Base-by-base conservation (phyloP, 2,329 filamentous ascomycete species). In the Apiospora marii region DNA sequence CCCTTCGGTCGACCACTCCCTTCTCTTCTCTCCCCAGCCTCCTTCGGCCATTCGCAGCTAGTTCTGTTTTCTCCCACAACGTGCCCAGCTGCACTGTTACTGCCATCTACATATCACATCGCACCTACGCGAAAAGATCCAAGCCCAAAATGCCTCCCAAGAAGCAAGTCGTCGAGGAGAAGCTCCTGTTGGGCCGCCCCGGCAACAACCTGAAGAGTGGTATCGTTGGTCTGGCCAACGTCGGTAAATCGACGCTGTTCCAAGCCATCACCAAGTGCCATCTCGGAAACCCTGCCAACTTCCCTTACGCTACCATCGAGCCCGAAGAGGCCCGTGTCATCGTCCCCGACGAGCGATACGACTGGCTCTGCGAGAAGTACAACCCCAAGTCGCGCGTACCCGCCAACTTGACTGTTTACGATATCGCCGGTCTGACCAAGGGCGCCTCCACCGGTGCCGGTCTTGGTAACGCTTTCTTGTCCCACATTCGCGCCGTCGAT, bases 191-290 rank as follows among this genome's bases (percentile, higher is more conserved):
- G 85, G 96, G 96, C 85, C 90, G 96, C 83, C 96, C 96, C 77
- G 96, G 96, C 82, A 99, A 99, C 90, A 98, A 91, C 87, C 85
- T 99, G 85, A 99, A 98, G 91, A 98, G 94, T 88, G 97, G 96
- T 87, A 99, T 99, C 91, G 96, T 99, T 85, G 96, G 96, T 86
- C 92, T 99, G 81, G 96, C 96, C 85, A 99, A 99, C 85, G 97
- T 99, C 79, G 96, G 96, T 85, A 99, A 99, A 88, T 99, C 96
- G 77, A 99, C 97, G 46, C 92, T 99, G 80, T 99, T 99, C 91
- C 97, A 99, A 89, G 95, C 96, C 82, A 98, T 99, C 86, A 99
- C 96, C 83, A 98, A 98, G 89, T 98, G 93, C 85, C 91, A 92
- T 77, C 92, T 99, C 81, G 96, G 97, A 86, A 99, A 98, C 88